A percentile compares a stretch with the other conserved stretches of the same genome.
These are phyloP conservation scores for Fusarium coffeatum DNA, from an alignment of 2,329 filamentous ascomycete species.

Conservation along the genomic window DNA sequence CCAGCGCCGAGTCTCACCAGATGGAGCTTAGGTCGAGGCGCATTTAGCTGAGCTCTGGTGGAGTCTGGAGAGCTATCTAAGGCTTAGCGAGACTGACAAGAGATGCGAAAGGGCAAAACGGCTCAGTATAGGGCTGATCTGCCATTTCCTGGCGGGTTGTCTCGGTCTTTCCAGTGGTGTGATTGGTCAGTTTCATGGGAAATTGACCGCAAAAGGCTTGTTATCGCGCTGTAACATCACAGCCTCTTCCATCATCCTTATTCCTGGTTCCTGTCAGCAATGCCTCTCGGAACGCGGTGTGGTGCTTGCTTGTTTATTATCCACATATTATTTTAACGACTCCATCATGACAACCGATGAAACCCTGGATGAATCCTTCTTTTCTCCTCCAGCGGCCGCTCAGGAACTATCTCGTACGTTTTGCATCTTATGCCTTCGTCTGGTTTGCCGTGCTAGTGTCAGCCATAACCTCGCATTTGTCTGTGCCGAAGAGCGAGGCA, in stretches of 20 bases:
- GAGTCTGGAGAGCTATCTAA: constrained; percentile 31
- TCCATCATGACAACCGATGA: not conserved
- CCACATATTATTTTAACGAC: constrained; percentile 23
- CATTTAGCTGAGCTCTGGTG: constrained; percentile 19
- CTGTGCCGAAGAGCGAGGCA: constrained; percentile 20
- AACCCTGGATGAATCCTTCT: not conserved
- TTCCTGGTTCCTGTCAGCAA: constrained; percentile 17
- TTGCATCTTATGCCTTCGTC: not conserved
- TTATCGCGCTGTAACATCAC: constrained; percentile 10
- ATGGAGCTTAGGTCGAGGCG: constrained; percentile 32
- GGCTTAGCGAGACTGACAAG: constrained; percentile 28
- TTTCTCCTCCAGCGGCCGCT: not conserved
- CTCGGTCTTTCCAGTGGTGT: not conserved
- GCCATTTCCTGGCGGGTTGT: not conserved
- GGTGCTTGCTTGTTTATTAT: constrained; percentile 6
- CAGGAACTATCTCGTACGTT: not conserved
- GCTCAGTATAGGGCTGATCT: constrained; percentile 24
- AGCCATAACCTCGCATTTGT: constrained; percentile 15
- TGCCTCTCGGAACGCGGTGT: not conserved
- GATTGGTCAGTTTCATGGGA: not conserved
- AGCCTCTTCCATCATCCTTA: not conserved
- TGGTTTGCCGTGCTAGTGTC: constrained; percentile 1
- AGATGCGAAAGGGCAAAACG: not conserved
- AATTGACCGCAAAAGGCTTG: not conserved
- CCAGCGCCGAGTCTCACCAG: constrained; percentile 19